These are phyloP conservation scores for Cutaneotrichosporon cutaneum DNA, from an alignment of 1,284 basidiomycete species.

Conservation along the genomic window DNA sequence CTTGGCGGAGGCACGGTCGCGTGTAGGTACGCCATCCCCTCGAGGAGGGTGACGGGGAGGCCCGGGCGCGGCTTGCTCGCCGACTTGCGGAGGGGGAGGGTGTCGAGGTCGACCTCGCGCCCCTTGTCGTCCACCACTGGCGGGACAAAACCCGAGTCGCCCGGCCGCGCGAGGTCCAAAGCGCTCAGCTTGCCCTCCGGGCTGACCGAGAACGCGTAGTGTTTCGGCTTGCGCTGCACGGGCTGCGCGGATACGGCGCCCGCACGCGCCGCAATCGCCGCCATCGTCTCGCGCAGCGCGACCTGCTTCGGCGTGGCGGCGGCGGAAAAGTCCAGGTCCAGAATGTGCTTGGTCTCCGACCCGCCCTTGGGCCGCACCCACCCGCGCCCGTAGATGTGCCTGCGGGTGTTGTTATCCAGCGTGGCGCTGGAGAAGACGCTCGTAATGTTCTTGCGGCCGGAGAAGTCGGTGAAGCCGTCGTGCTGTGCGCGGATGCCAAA, in stretches of 20 bases:
- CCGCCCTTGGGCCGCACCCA: conserved; percentile 27
- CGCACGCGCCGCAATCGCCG: conserved; percentile 12
- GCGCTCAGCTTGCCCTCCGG: conserved; percentile 21
- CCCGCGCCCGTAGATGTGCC: conserved; percentile 32
- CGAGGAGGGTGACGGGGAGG: conserved; percentile 18
- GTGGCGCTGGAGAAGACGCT: conserved; percentile 38
- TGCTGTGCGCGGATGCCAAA: conserved; percentile 20
- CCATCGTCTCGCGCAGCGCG: conserved; percentile 19
- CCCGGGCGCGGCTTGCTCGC: conserved; percentile 1
- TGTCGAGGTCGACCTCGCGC: not conserved
- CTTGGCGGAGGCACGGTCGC: conserved; percentile 30
- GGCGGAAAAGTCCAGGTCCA: conserved; percentile 35
- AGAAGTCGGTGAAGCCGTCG: conserved; percentile 22
- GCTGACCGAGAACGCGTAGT: conserved; percentile 32
- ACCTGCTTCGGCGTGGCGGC: conserved; percentile 22
- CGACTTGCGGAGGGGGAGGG: not conserved
- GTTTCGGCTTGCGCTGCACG: conserved; percentile 16
- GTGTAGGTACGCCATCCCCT: conserved; percentile 36
- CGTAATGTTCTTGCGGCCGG: conserved; percentile 20
- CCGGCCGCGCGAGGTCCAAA: not conserved
- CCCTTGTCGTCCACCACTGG: not conserved
- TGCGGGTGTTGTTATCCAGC: conserved; percentile 25
- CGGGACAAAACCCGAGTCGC: not conserved
- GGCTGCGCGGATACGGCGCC: conserved; percentile 4
- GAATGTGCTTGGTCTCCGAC: conserved; percentile 10